phyloP scores from a whole-genome alignment of 2,329 filamentous ascomycete species.

The Xylogone sp. region DNA sequence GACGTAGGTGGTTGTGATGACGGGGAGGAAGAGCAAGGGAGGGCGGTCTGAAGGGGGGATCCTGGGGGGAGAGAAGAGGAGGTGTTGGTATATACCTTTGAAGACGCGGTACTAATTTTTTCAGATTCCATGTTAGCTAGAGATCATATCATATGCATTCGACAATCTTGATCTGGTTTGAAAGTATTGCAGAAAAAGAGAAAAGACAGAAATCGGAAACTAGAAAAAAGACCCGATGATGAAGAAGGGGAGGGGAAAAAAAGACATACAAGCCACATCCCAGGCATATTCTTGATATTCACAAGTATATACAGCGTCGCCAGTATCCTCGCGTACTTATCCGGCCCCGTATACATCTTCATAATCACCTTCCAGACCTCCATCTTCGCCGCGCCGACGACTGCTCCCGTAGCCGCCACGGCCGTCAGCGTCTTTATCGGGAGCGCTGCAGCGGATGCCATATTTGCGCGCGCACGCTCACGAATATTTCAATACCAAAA shows the following conservation, averaged over 20 bases:
- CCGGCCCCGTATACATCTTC: conserved; percentile 25
- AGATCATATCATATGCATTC: too few species aligned
- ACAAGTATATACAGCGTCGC: conserved; percentile 36
- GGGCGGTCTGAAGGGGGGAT: conserved; percentile 28
- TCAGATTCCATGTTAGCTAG: neutral
- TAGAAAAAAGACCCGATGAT: too few species aligned
- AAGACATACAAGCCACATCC: conserved; percentile 54
- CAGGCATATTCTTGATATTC: conserved; percentile 56
- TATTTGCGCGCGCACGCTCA: conserved; percentile 8
- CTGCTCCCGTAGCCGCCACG: conserved; percentile 14
- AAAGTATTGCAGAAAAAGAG: too few species aligned
- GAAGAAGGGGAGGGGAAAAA: neutral
- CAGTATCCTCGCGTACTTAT: conserved; percentile 24
- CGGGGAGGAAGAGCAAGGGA: conserved; percentile 53
- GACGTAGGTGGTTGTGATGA: conserved; percentile 55
- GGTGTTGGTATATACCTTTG: conserved; percentile 41
- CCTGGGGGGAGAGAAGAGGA: conserved; percentile 34
- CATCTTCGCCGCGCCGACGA: conserved; percentile 17
- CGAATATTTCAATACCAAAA: too few species aligned
- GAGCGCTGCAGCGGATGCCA: conserved; percentile 26
- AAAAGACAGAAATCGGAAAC: too few species aligned
- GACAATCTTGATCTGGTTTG: too few species aligned
- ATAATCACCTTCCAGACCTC: conserved; percentile 15
- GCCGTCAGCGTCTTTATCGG: conserved; percentile 24
- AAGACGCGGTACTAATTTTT: conserved; percentile 39